Conservation (phyloP, 2,329 filamentous ascomycete species). For the Fusarium ramigenum region DNA sequence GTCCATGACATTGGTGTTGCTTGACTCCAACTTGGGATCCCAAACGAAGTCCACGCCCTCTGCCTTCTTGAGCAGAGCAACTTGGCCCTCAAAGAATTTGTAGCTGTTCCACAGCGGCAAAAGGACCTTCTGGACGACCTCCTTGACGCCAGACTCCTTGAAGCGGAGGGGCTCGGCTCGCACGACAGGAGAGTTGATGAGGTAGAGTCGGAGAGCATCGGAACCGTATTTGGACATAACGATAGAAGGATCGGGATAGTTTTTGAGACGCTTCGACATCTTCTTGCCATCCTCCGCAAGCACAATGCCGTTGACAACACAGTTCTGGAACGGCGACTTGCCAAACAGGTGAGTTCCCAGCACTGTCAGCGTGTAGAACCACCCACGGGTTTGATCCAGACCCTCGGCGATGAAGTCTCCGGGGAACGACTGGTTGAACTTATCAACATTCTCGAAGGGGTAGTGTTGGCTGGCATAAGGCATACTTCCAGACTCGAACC, state of each 20-base stretch:
- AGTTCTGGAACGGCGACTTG: conserved; percentile 89
- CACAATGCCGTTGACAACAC: conserved; percentile 95
- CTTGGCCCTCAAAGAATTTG: conserved; percentile 94
- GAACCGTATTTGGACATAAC: conserved; percentile 91
- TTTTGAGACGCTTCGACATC: conserved; percentile 97
- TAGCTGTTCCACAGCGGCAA: conserved; percentile 96
- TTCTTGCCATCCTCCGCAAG: conserved; percentile 96
- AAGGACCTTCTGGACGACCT: conserved; percentile 91
- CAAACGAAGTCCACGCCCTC: conserved; percentile 80
- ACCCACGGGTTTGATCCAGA: conserved; percentile 91
- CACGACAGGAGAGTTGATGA: conserved; percentile 97
- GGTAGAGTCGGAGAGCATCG: conserved; percentile 90
- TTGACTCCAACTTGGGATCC: conserved; percentile 77
- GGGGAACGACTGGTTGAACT: conserved; percentile 83
- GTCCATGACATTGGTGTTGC: conserved; percentile 93
- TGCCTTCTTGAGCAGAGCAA: conserved; percentile 85
- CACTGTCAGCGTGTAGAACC: conserved; percentile 95
- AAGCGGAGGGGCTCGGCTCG: conserved; percentile 90
- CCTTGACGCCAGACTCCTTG: conserved; percentile 91
- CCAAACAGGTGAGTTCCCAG: conserved; percentile 89
- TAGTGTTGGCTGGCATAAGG: conserved; percentile 92
- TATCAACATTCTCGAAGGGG: conserved; percentile 87
- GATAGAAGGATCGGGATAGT: conserved; percentile 87
- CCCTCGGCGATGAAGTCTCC: conserved; percentile 96
- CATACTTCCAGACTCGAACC: conserved; percentile 97